These are phyloP conservation scores for Centrapalus pauciflorus DNA, from an alignment of 129 eudicot species.

Conservation along the genomic window DNA sequence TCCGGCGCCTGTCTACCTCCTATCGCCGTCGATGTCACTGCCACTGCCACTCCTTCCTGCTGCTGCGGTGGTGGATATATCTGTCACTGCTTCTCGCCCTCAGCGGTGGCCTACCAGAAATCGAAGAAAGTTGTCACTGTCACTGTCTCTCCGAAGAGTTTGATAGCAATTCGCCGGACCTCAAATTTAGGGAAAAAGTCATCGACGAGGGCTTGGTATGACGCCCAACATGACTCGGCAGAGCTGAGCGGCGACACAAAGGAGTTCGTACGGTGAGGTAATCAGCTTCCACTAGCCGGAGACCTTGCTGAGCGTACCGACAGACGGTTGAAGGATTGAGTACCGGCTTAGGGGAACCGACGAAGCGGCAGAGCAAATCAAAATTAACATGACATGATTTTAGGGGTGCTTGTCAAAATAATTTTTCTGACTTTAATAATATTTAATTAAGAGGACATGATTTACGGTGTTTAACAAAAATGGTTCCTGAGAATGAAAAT, in stretches of 20 bases:
- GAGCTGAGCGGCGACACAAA: slow-evolving; percentile 61
- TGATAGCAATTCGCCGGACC: slow-evolving; percentile 42
- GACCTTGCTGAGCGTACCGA: slow-evolving; percentile 57
- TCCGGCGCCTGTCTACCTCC: slow-evolving; percentile 66
- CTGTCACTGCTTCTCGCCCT: too few species aligned
- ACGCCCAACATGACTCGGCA: slow-evolving; percentile 70
- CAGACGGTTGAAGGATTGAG: slow-evolving; percentile 33
- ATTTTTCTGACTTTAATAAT: too few species aligned
- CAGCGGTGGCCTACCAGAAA: too few species aligned
- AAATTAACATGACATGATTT: slow-evolving; percentile 73
- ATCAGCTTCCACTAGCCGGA: slow-evolving; percentile 61
- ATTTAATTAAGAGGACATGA: too few species aligned
- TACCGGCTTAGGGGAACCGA: slow-evolving; percentile 30
- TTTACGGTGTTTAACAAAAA: too few species aligned
- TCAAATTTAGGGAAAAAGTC: slow-evolving; percentile 42
- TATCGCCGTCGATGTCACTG: background rate
- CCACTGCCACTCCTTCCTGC: background rate
- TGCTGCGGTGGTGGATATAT: slow-evolving; percentile 50
- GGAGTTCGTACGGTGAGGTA: slow-evolving; percentile 40
- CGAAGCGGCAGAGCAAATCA: slow-evolving; percentile 30
- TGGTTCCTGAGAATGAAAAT: too few species aligned
- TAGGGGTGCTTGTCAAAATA: too few species aligned
- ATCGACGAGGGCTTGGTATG: slow-evolving; percentile 45
- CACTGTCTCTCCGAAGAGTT: too few species aligned
- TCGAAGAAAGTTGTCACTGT: too few species aligned